Conservation (phyloP, 331 rosid species). For the Dryas integrifolia region DNA sequence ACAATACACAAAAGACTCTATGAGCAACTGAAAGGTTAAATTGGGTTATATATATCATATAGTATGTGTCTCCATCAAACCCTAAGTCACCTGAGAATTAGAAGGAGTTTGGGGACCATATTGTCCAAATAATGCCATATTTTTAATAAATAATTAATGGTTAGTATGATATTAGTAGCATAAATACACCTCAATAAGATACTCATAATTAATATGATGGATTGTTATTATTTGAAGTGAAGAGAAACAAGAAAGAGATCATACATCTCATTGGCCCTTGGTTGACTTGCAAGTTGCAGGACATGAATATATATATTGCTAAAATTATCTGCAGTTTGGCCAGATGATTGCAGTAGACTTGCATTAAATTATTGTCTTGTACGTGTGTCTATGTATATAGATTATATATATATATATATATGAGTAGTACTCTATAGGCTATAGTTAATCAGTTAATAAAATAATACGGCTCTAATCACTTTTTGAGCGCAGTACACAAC, state of each 20-base stretch:
- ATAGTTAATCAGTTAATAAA: no score
- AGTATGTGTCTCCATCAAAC: background rate
- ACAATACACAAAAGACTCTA: conserved; percentile 15
- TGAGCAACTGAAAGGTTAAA: conserved; percentile 20
- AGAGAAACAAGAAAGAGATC: background rate
- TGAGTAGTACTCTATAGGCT: no score
- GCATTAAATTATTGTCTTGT: background rate
- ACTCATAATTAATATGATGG: background rate
- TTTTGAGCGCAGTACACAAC: no score
- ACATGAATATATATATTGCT: background rate
- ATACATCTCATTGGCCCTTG: background rate
- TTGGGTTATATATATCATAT: background rate
- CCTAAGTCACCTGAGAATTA: background rate
- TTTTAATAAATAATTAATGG: no score
- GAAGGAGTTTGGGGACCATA: no score
- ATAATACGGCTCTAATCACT: no score
- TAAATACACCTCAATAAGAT: background rate
- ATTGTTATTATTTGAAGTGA: background rate
- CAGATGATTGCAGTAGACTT: background rate
- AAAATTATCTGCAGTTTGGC: background rate
- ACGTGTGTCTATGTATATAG: no score
- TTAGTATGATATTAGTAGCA: background rate
- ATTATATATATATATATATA: no score
- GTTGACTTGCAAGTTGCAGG: conserved; percentile 1
- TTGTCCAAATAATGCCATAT: no score